Conservation (phyloP, 2,329 filamentous ascomycete species). For the Ophiostoma sp. region DNA sequence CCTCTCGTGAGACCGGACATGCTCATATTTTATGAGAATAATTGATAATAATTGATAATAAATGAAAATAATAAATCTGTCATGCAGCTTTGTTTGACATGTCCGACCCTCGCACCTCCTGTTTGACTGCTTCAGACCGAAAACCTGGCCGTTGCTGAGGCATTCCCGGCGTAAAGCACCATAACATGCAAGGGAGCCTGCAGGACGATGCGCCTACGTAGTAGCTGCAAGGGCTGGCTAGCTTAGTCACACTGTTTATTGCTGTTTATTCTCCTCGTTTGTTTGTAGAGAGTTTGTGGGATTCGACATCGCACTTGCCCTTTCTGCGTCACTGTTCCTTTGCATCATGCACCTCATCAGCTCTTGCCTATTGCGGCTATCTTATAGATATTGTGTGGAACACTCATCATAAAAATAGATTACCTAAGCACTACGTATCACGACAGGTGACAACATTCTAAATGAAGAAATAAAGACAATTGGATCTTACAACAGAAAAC, state of each 20-base stretch:
- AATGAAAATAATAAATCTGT: neutral
- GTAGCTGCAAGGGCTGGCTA: conserved; percentile 11
- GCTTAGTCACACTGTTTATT: neutral
- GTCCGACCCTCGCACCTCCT: conserved; percentile 10
- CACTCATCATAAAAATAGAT: neutral
- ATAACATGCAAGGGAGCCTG: conserved; percentile 16
- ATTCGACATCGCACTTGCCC: conserved; percentile 6
- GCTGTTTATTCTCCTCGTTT: neutral
- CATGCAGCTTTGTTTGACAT: conserved; percentile 5
- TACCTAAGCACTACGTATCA: neutral
- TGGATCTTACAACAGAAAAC: neutral
- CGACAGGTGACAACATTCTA: neutral
- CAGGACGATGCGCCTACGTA: neutral
- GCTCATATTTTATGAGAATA: neutral
- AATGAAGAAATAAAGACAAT: neutral
- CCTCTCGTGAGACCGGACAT: conserved; percentile 13
- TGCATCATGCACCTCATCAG: neutral
- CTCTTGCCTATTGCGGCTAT: neutral
- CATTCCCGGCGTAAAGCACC: neutral
- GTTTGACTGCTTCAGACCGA: conserved; percentile 10
- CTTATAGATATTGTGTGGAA: neutral
- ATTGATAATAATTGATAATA: neutral
- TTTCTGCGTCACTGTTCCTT: neutral
- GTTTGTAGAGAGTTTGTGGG: neutral
- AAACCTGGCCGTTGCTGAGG: conserved; percentile 12